phyloP scores from a whole-genome alignment of 768 basidiomycete genomes.

The Rhodotorula babjevae region DNA sequence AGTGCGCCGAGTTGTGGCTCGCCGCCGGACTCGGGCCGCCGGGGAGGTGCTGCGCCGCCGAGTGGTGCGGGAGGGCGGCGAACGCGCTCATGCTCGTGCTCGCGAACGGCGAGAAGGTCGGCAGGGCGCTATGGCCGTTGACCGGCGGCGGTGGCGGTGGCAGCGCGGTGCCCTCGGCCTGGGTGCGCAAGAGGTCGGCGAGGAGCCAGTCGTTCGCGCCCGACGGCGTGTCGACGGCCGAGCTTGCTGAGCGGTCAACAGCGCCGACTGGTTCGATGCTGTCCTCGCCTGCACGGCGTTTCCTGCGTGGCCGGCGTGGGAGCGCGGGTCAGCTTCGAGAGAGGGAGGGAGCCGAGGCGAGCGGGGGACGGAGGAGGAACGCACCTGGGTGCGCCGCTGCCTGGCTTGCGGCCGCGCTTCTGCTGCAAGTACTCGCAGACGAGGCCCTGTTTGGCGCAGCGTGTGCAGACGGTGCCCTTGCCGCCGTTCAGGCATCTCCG shows the following conservation, averaged over 20 bases:
- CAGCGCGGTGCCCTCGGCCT: neutral
- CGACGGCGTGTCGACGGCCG: too few species aligned
- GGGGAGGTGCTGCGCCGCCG: neutral
- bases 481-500: conserved; percentile 11
- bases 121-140: too few species aligned
- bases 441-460: conserved; percentile 2
- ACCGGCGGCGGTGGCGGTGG: too few species aligned
- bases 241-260: too few species aligned
- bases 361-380: neutral
- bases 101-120: too few species aligned
- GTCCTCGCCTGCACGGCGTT: neutral
- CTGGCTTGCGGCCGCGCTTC: conserved; percentile 16
- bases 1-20: neutral
- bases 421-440: conserved; percentile 5
- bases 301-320: neutral
- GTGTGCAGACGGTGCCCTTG: neutral
- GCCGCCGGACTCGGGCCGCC: neutral
- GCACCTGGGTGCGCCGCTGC: neutral
- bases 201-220: neutral
- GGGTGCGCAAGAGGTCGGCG: neutral
- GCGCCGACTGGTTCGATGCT: neutral
- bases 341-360: rapidly evolving
- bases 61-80: neutral
- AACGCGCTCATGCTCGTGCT: neutral
- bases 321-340: too few species aligned